phyloP scores from a whole-genome alignment of 176 grass and related monocot genomes.

The Dactylis glomerata region DNA sequence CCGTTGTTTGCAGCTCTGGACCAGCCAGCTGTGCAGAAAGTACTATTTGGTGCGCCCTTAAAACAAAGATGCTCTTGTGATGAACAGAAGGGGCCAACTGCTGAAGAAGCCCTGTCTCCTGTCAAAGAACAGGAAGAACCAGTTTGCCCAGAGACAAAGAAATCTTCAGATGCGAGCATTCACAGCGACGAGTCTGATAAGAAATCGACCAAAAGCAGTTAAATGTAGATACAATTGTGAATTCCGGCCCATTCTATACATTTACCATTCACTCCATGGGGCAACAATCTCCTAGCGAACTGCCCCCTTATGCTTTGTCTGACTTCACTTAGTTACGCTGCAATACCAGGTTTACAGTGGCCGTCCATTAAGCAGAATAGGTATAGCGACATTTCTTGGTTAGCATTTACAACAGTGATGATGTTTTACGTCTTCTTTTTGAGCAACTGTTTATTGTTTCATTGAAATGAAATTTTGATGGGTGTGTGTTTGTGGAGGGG shows the following conservation, averaged over 20 bases:
- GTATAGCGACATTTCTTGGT: not conserved
- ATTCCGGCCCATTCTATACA: not conserved
- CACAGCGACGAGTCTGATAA: not conserved
- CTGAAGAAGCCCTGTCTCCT: not conserved
- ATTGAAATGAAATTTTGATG: not conserved
- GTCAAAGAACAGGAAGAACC: not conserved
- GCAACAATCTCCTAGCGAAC: not conserved
- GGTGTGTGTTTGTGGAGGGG: not conserved
- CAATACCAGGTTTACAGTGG: not conserved
- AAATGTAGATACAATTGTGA: not conserved
- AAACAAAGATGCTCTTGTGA: not conserved
- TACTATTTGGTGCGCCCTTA: not conserved
- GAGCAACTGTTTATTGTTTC: not conserved
- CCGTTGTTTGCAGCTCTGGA: conserved; percentile 14
- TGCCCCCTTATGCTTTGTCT: not conserved
- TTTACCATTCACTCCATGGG: not conserved
- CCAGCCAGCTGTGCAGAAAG: conserved; percentile 13
- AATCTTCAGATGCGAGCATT: conserved; percentile 8
- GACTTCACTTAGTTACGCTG: not conserved
- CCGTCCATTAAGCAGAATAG: not conserved
- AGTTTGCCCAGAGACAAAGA: not conserved
- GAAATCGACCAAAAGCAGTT: not conserved
- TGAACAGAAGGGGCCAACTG: not conserved
- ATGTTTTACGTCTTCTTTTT: not conserved
- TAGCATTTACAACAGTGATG: not conserved